These are phyloP conservation scores for Colletotrichum sp. DNA, from an alignment of 2,329 filamentous ascomycete species.

Conservation along the genomic window DNA sequence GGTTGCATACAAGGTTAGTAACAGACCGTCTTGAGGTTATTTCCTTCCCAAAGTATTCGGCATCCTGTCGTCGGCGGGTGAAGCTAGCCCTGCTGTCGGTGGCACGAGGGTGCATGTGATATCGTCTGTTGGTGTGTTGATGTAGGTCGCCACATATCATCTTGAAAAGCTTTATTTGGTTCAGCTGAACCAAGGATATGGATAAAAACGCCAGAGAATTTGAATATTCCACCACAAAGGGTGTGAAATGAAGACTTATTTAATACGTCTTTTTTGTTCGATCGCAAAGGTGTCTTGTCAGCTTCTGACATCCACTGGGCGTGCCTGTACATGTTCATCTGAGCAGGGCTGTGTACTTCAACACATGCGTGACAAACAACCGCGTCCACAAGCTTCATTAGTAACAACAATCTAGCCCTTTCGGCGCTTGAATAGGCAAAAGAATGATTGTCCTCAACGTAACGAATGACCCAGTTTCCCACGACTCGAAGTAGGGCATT, in stretches of 20 bases:
- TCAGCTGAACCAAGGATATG: not conserved
- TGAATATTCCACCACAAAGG: not conserved
- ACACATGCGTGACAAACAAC: not conserved
- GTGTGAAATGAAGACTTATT: not conserved
- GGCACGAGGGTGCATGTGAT: not conserved
- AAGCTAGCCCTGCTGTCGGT: not conserved
- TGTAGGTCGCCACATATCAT: not conserved
- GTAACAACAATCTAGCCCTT: not conserved
- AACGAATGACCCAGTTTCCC: not conserved
- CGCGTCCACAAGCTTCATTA: not conserved
- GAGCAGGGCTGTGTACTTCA: not conserved
- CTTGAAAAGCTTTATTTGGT: not conserved
- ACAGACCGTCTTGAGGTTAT: not conserved
- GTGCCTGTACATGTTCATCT: not conserved
- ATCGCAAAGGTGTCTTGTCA: not conserved
- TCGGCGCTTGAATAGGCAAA: not conserved
- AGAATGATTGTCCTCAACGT: rapidly evolving
- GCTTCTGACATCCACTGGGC: not conserved
- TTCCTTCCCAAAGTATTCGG: not conserved
- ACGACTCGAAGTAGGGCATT: not conserved
- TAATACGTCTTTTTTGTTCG: not conserved
- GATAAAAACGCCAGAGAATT: not conserved
- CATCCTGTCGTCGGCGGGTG: not conserved
- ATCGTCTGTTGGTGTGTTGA: not conserved
- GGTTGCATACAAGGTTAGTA: not conserved